Evolutionary conservation across 805 yeast species (phyloP).

Genomic region (Zygosaccharomyces bailii): DNA sequence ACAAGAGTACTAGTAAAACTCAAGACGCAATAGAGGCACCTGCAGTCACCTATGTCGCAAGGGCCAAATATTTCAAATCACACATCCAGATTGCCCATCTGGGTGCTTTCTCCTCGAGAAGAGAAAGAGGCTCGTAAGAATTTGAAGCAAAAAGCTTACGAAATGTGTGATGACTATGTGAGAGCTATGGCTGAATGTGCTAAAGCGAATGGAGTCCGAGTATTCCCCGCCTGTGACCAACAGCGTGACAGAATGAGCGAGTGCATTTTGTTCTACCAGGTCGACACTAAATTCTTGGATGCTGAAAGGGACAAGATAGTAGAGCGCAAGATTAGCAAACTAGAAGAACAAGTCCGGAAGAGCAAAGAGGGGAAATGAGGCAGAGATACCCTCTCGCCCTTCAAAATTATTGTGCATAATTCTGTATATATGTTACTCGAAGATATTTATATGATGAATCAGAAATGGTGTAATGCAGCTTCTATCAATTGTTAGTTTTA

Average conservation of each 20-base stretch:
- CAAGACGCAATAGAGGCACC: not conserved
- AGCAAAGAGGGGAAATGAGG: slow-evolving; percentile 10
- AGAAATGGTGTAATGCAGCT: not conserved
- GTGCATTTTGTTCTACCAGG: slow-evolving; percentile 62
- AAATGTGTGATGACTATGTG: slow-evolving; percentile 64
- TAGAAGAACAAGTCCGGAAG: slow-evolving; percentile 29
- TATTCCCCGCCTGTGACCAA: slow-evolving; percentile 61
- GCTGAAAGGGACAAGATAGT: slow-evolving; percentile 63
- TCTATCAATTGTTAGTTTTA: slow-evolving; percentile 11
- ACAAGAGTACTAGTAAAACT: not conserved
- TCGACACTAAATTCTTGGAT: slow-evolving; percentile 57
- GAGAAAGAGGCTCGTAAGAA: slow-evolving; percentile 69
- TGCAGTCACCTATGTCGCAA: slow-evolving; percentile 9
- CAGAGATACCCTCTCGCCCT: not conserved
- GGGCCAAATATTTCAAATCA: slow-evolving; percentile 20
- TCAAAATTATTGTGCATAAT: slow-evolving; percentile 1
- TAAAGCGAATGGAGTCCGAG: slow-evolving; percentile 56
- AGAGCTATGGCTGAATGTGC: slow-evolving; percentile 66
- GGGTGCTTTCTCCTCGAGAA: slow-evolving; percentile 75
- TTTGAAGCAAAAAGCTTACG: slow-evolving; percentile 65
- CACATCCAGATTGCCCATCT: slow-evolving; percentile 51
- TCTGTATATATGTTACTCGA: slow-evolving; percentile 6
- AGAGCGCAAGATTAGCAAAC: slow-evolving; percentile 48
- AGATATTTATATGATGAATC: slow-evolving; percentile 6
- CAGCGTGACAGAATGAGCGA: slow-evolving; percentile 55